Evolutionary conservation across 176 grass and related monocot genomes (phyloP), one percentile per base, ranked within the genome.

Genomic region (Bromus sterilis): DNA sequence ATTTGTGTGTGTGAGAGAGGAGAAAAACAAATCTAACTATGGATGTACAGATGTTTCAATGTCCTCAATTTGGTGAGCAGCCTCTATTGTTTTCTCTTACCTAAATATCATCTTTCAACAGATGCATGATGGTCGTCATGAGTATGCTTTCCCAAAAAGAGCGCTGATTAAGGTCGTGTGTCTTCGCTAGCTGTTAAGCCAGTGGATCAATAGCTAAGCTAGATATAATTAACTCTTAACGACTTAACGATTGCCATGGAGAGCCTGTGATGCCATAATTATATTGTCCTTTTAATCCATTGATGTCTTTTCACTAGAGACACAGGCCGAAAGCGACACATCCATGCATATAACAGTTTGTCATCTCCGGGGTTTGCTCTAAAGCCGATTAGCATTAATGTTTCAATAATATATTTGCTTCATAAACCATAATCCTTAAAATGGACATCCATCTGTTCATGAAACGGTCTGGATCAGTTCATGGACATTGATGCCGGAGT

Each of bases 151-250:
- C 21, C 5, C 13, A 21, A 25, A 7, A 37, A n/a, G 31, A 10
- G 7, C 61, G 44, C 13, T 66, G 25, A 44, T 65, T 51, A 46
- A 65, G 76, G 16, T 16, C 12, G 11, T 18, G 2, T 69, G 63
- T 84, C 25, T 56, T 14, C 42, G 26, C 77, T 57, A 80, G 77
- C 34, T 86, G 84, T 75, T 64, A 65, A 70, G 46, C 12, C 39
- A 72, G 46, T 43, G 25, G 25, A 42, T 66, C 12, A 46, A 32
- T 43, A 55, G 30, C 20, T 74, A 75, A 66, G 33, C 63, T 66
- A 35, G 35, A 53, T 26, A 43, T 48, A 34, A 66, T 11, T 49
- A 49, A 11, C 18, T 18, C 60, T 4, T 5, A 31, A n/a, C n/a
- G n/a, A n/a, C n/a, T n/a, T n/a, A n/a, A n/a, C n/a, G n/a, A n/a